Evolutionary conservation across 2,329 filamentous ascomycete genomes (phyloP).

Genomic region (Paecilomyces sp.): DNA sequence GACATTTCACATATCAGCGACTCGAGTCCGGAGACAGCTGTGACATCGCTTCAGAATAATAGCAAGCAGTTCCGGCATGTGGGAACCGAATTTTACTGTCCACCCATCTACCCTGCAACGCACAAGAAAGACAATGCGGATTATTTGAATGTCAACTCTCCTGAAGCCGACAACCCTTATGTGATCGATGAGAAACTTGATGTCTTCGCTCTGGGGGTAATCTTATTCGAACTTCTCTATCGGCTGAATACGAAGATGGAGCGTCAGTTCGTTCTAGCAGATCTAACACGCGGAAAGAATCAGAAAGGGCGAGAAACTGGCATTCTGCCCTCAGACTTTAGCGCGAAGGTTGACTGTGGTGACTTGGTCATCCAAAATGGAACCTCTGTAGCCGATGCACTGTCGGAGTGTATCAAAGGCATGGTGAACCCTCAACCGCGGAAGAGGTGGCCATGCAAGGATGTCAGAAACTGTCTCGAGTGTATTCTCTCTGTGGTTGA

Average conservation of each 20-base stretch:
- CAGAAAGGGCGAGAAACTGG: constrained; percentile 7
- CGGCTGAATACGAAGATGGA: constrained; percentile 47
- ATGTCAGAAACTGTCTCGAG: constrained; percentile 28
- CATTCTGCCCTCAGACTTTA: constrained; percentile 31
- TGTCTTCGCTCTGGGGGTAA: constrained; percentile 55
- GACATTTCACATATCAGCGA: constrained; percentile 40
- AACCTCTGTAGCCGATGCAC: constrained; percentile 20
- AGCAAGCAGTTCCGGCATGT: constrained; percentile 38
- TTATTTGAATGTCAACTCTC: constrained; percentile 4
- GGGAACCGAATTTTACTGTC: constrained; percentile 58
- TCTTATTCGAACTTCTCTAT: constrained; percentile 56
- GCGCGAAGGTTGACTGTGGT: constrained; percentile 28
- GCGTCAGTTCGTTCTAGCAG: constrained; percentile 35
- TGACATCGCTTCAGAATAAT: constrained; percentile 12
- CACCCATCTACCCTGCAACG: constrained; percentile 27
- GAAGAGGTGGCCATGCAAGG: constrained; percentile 29
- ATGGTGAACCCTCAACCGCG: constrained; percentile 34
- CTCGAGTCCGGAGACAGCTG: constrained; percentile 8
- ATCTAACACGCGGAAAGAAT: constrained; percentile 24
- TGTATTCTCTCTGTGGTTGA: constrained; percentile 16
- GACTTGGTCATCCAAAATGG: constrained; percentile 16
- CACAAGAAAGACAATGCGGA: constrained; percentile 3
- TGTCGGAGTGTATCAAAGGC: constrained; percentile 31
- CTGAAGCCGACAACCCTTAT: constrained; percentile 12
- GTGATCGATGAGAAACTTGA: constrained; percentile 49